A percentile compares a stretch with the other conserved stretches of the same genome.
These are phyloP conservation scores for Blastobotrys terrestris DNA, from an alignment of 805 yeast genomes.

Conservation along the genomic window DNA sequence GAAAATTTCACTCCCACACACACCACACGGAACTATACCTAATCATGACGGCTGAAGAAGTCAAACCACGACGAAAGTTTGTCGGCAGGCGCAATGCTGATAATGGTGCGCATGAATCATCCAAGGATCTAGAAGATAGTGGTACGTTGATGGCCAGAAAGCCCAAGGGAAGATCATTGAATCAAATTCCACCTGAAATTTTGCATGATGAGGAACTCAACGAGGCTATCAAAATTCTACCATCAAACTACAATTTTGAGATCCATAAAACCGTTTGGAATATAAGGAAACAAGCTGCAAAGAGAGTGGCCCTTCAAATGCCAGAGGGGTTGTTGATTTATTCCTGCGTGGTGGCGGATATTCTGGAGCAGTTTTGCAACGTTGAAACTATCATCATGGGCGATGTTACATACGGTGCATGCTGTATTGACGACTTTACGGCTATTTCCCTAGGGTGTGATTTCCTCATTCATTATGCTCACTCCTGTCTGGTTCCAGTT, in stretches of 20 bases:
- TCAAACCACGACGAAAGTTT: constrained; percentile 47
- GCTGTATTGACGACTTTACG: constrained; percentile 95
- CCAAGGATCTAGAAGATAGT: constrained; percentile 11
- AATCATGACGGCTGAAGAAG: background rate
- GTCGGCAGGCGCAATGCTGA: constrained; percentile 46
- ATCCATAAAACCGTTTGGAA: constrained; percentile 96
- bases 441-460: constrained; percentile 92
- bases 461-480: constrained; percentile 93
- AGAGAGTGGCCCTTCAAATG: constrained; percentile 89
- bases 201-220: constrained; percentile 74
- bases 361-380: constrained; percentile 81
- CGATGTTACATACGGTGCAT: constrained; percentile 97
- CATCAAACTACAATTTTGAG: constrained; percentile 91
- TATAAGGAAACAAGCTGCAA: constrained; percentile 65
- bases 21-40: background rate
- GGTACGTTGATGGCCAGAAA: constrained; percentile 15
- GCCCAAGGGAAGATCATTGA: constrained; percentile 40
- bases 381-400: constrained; percentile 95
- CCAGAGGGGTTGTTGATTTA: constrained; percentile 93
- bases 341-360: constrained; percentile 84
- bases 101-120: background rate
- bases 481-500: constrained; percentile 92
- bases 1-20: background rate
- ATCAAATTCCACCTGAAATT: constrained; percentile 86
- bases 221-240: constrained; percentile 73